Conservation (phyloP, 352 stramenopile species). For the Phytophthora sp. region DNA sequence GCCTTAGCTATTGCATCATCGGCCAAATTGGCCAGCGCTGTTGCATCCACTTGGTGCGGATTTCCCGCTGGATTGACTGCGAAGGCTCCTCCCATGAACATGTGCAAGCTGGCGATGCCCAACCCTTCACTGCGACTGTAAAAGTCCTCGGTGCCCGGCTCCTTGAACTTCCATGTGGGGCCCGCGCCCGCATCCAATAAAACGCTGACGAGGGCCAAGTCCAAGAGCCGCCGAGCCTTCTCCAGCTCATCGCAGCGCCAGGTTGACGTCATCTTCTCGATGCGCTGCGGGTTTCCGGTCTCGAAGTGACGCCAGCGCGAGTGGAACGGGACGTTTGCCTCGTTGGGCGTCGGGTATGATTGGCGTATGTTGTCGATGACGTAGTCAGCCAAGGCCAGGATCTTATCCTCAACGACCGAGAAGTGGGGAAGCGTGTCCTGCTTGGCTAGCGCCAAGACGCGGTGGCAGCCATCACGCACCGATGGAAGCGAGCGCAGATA, state of each 20-base stretch:
- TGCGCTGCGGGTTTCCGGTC: conserved; percentile 67
- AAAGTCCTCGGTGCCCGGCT: conserved; percentile 65
- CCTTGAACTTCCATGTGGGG: conserved; percentile 73
- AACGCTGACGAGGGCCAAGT: conserved; percentile 81
- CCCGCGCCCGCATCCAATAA: conserved; percentile 82
- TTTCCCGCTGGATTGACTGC: conserved; percentile 48
- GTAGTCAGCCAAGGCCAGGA: conserved; percentile 69
- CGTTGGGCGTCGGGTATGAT: conserved; percentile 55
- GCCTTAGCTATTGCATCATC: conserved; percentile 71
- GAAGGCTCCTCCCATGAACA: conserved; percentile 80
- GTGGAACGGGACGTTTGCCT: conserved; percentile 75
- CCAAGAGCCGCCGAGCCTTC: conserved; percentile 67
- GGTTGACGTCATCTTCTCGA: conserved; percentile 51
- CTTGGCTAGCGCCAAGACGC: conserved; percentile 59
- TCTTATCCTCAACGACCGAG: conserved; percentile 56
- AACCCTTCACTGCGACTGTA: conserved; percentile 82
- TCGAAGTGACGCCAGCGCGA: conserved; percentile 86
- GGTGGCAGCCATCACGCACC: conserved; percentile 72
- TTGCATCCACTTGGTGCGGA: conserved; percentile 66
- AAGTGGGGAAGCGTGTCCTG: conserved; percentile 71
- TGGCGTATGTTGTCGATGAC: conserved; percentile 70
- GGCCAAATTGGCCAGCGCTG: conserved; percentile 56
- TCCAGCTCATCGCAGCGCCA: conserved; percentile 62
- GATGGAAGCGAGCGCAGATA: conserved; percentile 78
- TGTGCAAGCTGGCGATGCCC: conserved; percentile 86